Evolutionary conservation across 2,329 filamentous ascomycete genomes (phyloP).

Genomic region (Fusarium nygamai): DNA sequence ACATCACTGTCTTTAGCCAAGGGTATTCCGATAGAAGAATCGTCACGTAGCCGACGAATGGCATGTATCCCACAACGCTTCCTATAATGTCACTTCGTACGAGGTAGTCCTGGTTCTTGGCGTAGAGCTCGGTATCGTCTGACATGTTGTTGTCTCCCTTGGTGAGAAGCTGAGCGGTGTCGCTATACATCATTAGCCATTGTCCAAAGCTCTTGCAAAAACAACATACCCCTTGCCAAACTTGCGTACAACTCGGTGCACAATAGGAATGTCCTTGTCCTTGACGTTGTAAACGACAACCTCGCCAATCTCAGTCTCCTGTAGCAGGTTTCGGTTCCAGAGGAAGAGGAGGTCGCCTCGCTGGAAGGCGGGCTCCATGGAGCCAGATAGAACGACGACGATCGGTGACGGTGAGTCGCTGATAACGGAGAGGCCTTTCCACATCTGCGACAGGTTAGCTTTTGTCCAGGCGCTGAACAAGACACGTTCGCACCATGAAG

Average conservation of each 20-base stretch:
- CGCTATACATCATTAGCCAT: slow-evolving; percentile 47
- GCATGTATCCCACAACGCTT: slow-evolving; percentile 90
- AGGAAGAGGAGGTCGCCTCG: slow-evolving; percentile 79
- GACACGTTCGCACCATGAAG: slow-evolving; percentile 73
- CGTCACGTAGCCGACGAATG: slow-evolving; percentile 96
- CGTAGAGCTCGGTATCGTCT: slow-evolving; percentile 91
- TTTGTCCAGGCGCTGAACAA: neutral
- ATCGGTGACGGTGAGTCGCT: slow-evolving; percentile 81
- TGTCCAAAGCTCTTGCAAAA: neutral
- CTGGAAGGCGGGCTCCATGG: slow-evolving; percentile 86
- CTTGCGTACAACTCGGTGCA: slow-evolving; percentile 87
- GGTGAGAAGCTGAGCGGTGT: slow-evolving; percentile 80
- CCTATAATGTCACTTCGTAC: slow-evolving; percentile 91
- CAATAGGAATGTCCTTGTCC: slow-evolving; percentile 97
- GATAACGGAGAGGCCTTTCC: slow-evolving; percentile 86
- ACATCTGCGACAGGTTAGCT: slow-evolving; percentile 62
- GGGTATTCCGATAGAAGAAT: slow-evolving; percentile 95
- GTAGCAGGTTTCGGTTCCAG: slow-evolving; percentile 75
- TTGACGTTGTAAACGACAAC: slow-evolving; percentile 80
- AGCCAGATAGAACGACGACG: slow-evolving; percentile 85
- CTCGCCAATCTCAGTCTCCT: slow-evolving; percentile 65
- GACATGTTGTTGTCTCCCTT: slow-evolving; percentile 97
- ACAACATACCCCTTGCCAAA: slow-evolving; percentile 66
- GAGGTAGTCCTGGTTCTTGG: slow-evolving; percentile 85
- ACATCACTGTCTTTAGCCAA: slow-evolving; percentile 94